Evolutionary conservation across 345 rosid species (phyloP).

Genomic region (Bruguiera gymnorhiza): DNA sequence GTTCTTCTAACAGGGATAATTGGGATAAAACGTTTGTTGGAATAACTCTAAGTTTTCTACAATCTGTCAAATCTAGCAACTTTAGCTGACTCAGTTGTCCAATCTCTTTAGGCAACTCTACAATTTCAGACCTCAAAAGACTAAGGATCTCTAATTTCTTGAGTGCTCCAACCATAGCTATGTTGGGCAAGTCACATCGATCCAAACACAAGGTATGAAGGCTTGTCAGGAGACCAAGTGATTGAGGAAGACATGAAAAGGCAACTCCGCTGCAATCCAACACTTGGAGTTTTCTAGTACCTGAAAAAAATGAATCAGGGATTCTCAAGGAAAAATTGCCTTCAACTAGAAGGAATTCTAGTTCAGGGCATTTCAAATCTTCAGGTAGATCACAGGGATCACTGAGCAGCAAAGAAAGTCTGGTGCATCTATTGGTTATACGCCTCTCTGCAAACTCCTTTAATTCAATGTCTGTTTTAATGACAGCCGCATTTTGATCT

Average conservation of each 20-base stretch:
- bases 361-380: constrained; percentile 2
- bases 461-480: too few species aligned
- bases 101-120: not conserved
- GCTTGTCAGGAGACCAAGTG: not conserved
- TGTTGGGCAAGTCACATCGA: not conserved
- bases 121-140: not conserved
- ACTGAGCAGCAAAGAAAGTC: not conserved
- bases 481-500: not conserved
- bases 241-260: not conserved
- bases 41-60: constrained; percentile 21
- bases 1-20: constrained; percentile 33
- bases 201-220: constrained; percentile 1
- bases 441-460: not conserved
- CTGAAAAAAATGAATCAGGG: not conserved
- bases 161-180: not conserved
- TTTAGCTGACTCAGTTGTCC: not conserved
- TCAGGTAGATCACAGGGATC: not conserved
- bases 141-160: not conserved
- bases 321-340: not conserved
- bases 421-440: not conserved
- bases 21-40: constrained; percentile 28
- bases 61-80: constrained; percentile 26
- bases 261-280: not conserved
- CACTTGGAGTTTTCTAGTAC: not conserved
- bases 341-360: not conserved